phyloP scores from a whole-genome alignment of 495 filamentous ascomycete genomes.

The Wilcoxina mikolae region DNA sequence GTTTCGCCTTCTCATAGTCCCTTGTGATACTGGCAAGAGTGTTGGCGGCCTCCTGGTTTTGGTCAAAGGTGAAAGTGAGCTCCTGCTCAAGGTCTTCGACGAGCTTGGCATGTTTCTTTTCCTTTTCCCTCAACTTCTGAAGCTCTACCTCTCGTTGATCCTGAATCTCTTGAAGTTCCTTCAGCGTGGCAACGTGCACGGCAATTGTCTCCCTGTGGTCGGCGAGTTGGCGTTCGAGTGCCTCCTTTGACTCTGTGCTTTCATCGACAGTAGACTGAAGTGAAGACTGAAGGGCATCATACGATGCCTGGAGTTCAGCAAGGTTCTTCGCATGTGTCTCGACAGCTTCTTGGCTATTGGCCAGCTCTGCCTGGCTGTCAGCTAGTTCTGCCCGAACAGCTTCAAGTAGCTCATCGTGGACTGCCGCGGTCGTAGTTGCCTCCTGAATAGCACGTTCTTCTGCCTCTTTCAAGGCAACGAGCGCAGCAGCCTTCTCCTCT shows the following conservation, averaged over 20 bases:
- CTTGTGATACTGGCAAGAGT: constrained; percentile 55
- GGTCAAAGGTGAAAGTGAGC: constrained; percentile 84
- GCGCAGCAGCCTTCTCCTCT: constrained; percentile 33
- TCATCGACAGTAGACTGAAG: constrained; percentile 32
- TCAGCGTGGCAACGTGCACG: constrained; percentile 43
- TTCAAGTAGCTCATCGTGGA: constrained; percentile 17
- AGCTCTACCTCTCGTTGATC: constrained; percentile 33
- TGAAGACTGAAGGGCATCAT: constrained; percentile 37
- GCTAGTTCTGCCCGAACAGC: constrained; percentile 23
- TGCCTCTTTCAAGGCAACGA: constrained; percentile 17
- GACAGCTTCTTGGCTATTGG: no score
- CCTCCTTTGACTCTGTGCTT: constrained; percentile 10
- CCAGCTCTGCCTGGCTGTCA: constrained; percentile 23
- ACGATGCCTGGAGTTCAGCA: constrained; percentile 34
- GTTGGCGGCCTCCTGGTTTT: constrained; percentile 65
- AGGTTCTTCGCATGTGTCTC: constrained; percentile 31
- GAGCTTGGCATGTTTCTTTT: constrained; percentile 72
- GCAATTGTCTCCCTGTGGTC: constrained; percentile 56
- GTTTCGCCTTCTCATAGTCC: constrained; percentile 41
- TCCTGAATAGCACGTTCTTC: constrained; percentile 18
- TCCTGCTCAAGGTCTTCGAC: constrained; percentile 96
- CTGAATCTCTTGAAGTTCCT: constrained; percentile 24
- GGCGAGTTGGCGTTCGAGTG: constrained; percentile 53
- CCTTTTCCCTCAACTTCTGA: constrained; percentile 44
- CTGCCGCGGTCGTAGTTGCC: constrained; percentile 9